Evolutionary conservation across 163 green algal genomes (phyloP), one percentile per base, ranked within the genome.

Genomic region (Scenedesmus sp.): DNA sequence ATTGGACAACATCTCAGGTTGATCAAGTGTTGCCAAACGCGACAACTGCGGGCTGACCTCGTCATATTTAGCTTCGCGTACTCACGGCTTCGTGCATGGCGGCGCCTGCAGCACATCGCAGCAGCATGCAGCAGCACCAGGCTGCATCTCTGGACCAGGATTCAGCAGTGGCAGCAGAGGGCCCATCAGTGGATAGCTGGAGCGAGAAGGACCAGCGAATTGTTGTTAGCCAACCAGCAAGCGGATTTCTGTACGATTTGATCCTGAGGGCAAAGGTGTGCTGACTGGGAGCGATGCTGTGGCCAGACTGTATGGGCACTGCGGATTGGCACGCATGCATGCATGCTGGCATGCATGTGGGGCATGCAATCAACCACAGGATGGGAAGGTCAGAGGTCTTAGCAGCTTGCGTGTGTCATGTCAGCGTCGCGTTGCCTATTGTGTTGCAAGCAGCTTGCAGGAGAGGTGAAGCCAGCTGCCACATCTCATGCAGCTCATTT

Each of bases 121-220:
- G 43, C 44, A 83, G 81, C 61, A 40, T 49, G 40, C 35, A 61
- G 26, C 22, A 43, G 56, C 44, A 30, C 43, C 83, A 65, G 40
- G 26, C 61, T 72, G 65, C 65, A 76, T 76, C 65, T 76, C 30
- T 37, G 65, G 30, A 76, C 65, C 81, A 86, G n/a, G 42, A 56
- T 40, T 76, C 65, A 76, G 73, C 73, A 73, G 46, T 73, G 83
- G 44, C 30, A 82, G 15, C 59, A 40, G 87, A 91, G 9, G 88
- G 43, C 18, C 89, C 89, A 5, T 78, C 83, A n/a, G 73, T 90
- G 6, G 89, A 92, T 20, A 72, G 40, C 56, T 92, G 83, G 83
- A 87, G 73, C 56, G 89, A 89, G 1, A 87, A 85, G 44, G 73
- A 92, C 76, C 53, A 87, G 72, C 51, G 56, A 26, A 90, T 92